These are phyloP conservation scores for Malus hybrid DNA, from an alignment of 331 rosid species.

Conservation along the genomic window DNA sequence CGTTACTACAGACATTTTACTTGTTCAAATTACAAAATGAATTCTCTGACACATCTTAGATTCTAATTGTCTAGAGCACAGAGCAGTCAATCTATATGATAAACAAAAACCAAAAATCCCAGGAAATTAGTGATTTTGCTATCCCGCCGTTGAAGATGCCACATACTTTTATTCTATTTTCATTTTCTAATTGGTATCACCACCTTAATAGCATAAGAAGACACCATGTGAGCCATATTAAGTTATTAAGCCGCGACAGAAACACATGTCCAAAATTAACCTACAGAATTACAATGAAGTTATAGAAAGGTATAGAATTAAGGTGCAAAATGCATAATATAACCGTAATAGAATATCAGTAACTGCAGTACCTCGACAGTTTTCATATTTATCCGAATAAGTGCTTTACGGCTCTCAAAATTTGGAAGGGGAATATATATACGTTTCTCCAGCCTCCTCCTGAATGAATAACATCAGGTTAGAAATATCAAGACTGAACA, in stretches of 20 bases:
- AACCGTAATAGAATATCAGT: neutral
- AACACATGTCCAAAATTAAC: neutral
- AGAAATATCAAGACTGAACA: constrained; percentile 1
- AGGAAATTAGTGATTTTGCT: neutral
- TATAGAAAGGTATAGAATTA: too few species aligned
- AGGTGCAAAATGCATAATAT: neutral
- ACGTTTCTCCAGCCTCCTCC: constrained; percentile 99
- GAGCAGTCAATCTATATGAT: neutral
- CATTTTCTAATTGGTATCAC: neutral
- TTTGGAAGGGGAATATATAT: constrained; percentile 96
- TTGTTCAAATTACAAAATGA: neutral
- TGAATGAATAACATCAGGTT: constrained; percentile 34
- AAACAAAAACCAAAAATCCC: neutral
- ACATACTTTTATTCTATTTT: neutral
- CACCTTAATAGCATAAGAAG: neutral
- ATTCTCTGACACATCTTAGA: neutral
- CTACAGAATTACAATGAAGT: too few species aligned
- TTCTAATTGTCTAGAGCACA: neutral
- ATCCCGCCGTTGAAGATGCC: neutral
- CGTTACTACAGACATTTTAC: neutral
- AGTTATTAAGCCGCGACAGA: neutral
- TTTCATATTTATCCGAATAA: constrained; percentile 88
- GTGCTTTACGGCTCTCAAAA: constrained; percentile 94
- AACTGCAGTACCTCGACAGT: constrained; percentile 61
- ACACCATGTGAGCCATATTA: neutral